Conservation (phyloP, 1,284 basidiomycete genomes). For the Apiotrichum gracile region DNA sequence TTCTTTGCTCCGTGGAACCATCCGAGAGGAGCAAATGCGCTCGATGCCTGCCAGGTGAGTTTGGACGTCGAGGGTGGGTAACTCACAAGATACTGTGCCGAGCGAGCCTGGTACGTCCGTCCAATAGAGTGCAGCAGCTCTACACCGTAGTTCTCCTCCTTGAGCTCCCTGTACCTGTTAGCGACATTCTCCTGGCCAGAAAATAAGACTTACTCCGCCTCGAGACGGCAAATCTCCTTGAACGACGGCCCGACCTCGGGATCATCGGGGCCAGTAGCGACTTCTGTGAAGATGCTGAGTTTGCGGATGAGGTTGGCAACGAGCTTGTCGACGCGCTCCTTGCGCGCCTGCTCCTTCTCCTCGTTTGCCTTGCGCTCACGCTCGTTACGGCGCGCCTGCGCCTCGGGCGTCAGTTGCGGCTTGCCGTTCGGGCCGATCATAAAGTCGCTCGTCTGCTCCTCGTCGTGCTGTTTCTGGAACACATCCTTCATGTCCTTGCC, state of each 20-base stretch:
- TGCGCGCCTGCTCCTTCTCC: constrained; percentile 73
- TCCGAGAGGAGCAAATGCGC: constrained; percentile 49
- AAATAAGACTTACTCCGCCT: constrained; percentile 62
- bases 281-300: constrained; percentile 86
- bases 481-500: constrained; percentile 97
- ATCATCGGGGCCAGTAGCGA: constrained; percentile 63
- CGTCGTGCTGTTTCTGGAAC: constrained; percentile 81
- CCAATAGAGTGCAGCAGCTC: constrained; percentile 90
- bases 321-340: constrained; percentile 74
- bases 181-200: constrained; percentile 3
- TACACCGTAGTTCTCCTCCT: constrained; percentile 85
- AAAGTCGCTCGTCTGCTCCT: constrained; percentile 46
- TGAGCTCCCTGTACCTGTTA: constrained; percentile 62
- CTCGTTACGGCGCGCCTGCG: constrained; percentile 64
- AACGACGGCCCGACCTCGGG: constrained; percentile 55
- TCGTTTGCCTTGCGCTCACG: constrained; percentile 68
- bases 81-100: constrained; percentile 51
- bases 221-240: constrained; percentile 67
- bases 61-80: not conserved
- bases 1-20: constrained; percentile 93
- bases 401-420: constrained; percentile 66
- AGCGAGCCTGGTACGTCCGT: constrained; percentile 78
- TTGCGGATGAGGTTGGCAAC: constrained; percentile 79
- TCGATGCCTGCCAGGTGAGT: constrained; percentile 59
- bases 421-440: constrained; percentile 44